phyloP scores from a whole-genome alignment of 1,284 basidiomycete species.

The Pseudomicrostroma phylloplanum region DNA sequence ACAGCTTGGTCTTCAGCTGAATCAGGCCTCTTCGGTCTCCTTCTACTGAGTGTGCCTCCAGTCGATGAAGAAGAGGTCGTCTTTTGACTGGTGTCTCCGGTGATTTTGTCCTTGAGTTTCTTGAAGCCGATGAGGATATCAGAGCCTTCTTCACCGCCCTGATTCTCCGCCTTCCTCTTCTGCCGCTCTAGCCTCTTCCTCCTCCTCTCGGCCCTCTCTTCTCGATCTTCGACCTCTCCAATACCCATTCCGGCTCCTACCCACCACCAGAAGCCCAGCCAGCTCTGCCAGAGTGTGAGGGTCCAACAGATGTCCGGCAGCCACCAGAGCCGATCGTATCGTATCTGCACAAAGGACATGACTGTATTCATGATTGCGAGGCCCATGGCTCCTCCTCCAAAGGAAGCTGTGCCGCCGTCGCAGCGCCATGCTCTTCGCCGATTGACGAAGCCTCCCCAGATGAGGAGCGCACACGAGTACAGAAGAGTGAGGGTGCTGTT shows the following conservation, averaged over 20 bases:
- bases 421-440: constrained; percentile 86
- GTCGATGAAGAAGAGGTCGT: too few relatives aligned
- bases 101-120: constrained; percentile 25
- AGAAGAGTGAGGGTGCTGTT: constrained; percentile 89
- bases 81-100: constrained; percentile 11
- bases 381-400: constrained; percentile 59
- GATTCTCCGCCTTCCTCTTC: constrained; percentile 23
- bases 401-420: constrained; percentile 82
- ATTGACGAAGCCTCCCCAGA: constrained; percentile 91
- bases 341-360: constrained; percentile 47
- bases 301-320: constrained; percentile 45
- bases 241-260: constrained; percentile 50
- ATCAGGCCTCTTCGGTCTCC: not conserved
- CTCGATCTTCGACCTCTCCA: constrained; percentile 47
- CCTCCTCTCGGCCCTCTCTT: constrained; percentile 26
- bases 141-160: constrained; percentile 22
- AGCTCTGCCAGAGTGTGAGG: constrained; percentile 49
- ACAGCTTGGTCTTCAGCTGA: not conserved
- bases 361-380: constrained; percentile 44
- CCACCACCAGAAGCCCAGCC: constrained; percentile 52
- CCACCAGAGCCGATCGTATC: constrained; percentile 48
- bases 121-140: constrained; percentile 28
- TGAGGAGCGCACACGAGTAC: constrained; percentile 78
- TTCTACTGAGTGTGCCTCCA: constrained; percentile 2
- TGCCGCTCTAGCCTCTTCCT: constrained; percentile 24